Conservation (phyloP, 352 stramenopile genomes). For the Hyaloperonospora brassicae region DNA sequence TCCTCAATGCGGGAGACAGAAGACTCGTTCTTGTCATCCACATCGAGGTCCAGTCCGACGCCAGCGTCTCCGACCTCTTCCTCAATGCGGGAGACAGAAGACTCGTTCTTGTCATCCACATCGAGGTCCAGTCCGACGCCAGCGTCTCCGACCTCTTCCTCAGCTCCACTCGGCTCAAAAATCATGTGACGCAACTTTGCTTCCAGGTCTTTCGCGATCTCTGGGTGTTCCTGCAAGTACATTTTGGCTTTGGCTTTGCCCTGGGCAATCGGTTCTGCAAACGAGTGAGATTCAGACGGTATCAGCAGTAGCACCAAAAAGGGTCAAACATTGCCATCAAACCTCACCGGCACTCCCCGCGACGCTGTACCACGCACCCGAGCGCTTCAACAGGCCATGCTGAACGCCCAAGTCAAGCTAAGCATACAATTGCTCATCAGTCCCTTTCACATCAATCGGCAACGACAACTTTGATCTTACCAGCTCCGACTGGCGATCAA, state of each 20-base stretch:
- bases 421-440: background rate
- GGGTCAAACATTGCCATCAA: background rate
- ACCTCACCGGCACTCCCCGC: conserved; percentile 47
- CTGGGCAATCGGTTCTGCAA: conserved; percentile 72
- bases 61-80: conserved; percentile 12
- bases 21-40: conserved; percentile 7
- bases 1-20: conserved; percentile 3
- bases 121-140: conserved; percentile 4
- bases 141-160: conserved; percentile 12
- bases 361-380: conserved; percentile 72
- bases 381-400: conserved; percentile 67
- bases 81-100: background rate
- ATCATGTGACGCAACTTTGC: conserved; percentile 55
- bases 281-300: background rate
- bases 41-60: conserved; percentile 3
- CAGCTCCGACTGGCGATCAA: conserved; percentile 86
- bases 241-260: conserved; percentile 78
- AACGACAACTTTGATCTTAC: conserved; percentile 19
- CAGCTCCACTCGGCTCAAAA: conserved; percentile 28
- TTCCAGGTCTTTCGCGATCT: conserved; percentile 66
- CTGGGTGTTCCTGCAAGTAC: conserved; percentile 68
- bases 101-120: conserved; percentile 7
- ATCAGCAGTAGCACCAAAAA: background rate
- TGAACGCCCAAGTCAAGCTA: conserved; percentile 42
- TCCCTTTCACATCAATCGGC: background rate